Evolutionary conservation across 2,329 filamentous ascomycete genomes (phyloP).

Genomic region (Cyphellophora europaea): DNA sequence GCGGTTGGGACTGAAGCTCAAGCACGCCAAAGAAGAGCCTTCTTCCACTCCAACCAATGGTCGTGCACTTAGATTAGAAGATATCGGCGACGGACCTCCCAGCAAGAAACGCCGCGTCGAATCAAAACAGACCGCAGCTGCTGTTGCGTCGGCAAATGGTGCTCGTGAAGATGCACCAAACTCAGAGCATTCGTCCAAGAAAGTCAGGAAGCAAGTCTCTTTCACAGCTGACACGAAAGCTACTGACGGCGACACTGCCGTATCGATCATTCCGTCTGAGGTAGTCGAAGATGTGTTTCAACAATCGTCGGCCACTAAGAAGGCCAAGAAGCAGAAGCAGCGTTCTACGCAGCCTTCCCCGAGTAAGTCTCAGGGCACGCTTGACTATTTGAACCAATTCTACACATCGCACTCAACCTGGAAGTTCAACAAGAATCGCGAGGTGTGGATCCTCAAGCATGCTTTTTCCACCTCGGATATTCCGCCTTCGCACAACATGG

Average conservation of each 20-base stretch:
- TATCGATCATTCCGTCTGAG: not conserved
- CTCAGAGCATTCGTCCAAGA: not conserved
- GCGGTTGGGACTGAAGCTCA: constrained; percentile 50
- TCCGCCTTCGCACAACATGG: constrained; percentile 60
- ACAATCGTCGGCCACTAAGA: constrained; percentile 19
- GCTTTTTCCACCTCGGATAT: constrained; percentile 63
- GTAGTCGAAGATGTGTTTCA: constrained; percentile 3
- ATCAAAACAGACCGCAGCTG: not conserved
- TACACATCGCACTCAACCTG: constrained; percentile 60
- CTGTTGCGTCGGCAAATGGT: not conserved
- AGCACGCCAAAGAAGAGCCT: constrained; percentile 35
- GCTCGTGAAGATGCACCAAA: constrained; percentile 3
- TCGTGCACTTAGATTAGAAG: constrained; percentile 2
- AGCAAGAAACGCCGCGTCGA: constrained; percentile 8
- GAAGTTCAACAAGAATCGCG: constrained; percentile 96
- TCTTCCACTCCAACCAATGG: constrained; percentile 8
- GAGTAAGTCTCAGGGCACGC: constrained; percentile 12
- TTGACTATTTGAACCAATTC: constrained; percentile 67
- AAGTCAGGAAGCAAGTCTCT: constrained; percentile 37
- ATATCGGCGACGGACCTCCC: constrained; percentile 8
- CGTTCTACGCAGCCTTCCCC: constrained; percentile 12
- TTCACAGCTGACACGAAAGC: constrained; percentile 56
- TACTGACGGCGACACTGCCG: constrained; percentile 44
- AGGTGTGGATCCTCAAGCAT: constrained; percentile 76
- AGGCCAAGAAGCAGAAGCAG: constrained; percentile 19